Evolutionary conservation across 495 filamentous ascomycete genomes (phyloP).

Genomic region (Penicillium herquei): DNA sequence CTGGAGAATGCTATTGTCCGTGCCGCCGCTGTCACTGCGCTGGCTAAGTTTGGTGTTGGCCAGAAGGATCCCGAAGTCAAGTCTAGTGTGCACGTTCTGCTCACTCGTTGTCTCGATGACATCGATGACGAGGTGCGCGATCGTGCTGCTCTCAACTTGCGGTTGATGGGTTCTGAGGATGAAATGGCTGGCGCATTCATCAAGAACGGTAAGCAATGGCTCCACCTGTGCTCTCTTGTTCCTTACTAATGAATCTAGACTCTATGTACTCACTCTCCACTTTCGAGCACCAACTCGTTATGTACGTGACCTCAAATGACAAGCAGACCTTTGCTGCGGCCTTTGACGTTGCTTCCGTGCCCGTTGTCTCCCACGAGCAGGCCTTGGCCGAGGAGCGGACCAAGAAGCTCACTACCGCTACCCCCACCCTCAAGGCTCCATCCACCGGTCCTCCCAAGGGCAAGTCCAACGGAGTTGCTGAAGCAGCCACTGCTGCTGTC

Average conservation of each 20-base stretch:
- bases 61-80: slow-evolving; percentile 97
- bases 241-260: slow-evolving; percentile 30
- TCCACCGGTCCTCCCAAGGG: slow-evolving; percentile 78
- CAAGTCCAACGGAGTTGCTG: slow-evolving; percentile 62
- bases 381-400: slow-evolving; percentile 95
- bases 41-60: slow-evolving; percentile 96
- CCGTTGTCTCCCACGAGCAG: slow-evolving; percentile 94
- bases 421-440: slow-evolving; percentile 92
- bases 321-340: slow-evolving; percentile 79
- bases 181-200: slow-evolving; percentile 81
- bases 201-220: slow-evolving; percentile 69
- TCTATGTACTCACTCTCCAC: slow-evolving; percentile 88
- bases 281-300: slow-evolving; percentile 95
- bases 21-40: slow-evolving; percentile 89
- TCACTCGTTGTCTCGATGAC: slow-evolving; percentile 93
- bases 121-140: slow-evolving; percentile 97
- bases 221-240: not conserved
- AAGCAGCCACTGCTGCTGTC: slow-evolving; percentile 71
- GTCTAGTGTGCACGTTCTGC: slow-evolving; percentile 86
- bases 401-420: slow-evolving; percentile 89
- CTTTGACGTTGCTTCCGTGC: slow-evolving; percentile 87
- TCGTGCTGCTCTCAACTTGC: slow-evolving; percentile 87
- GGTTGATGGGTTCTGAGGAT: slow-evolving; percentile 84
- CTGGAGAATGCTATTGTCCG: slow-evolving; percentile 95
- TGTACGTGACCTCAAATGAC: slow-evolving; percentile 92